Percentiles rank a stretch among this genome's conserved stretches.
Conservation (phyloP, 345 rosid species). For the Brassica cretica region DNA sequence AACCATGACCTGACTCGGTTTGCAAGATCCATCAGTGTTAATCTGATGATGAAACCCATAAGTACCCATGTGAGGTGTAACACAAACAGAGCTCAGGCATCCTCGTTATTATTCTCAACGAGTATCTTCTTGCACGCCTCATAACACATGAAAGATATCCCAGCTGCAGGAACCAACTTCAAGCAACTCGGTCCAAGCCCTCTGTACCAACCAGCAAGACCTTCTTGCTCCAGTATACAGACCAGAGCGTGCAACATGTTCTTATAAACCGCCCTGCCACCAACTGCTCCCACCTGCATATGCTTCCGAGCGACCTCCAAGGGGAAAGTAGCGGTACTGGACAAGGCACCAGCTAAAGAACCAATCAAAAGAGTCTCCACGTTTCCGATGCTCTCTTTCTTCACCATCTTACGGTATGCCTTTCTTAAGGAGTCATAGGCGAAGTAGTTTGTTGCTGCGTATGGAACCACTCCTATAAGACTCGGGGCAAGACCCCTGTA, state of each 20-base stretch:
- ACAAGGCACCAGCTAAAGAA: conserved; percentile 79
- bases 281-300: conserved; percentile 92
- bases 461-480: conserved; percentile 87
- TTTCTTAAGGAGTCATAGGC: conserved; percentile 86
- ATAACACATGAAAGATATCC: conserved; percentile 97
- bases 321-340: conserved; percentile 87
- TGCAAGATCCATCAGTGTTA: conserved; percentile 16
- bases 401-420: conserved; percentile 52
- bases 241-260: conserved; percentile 79
- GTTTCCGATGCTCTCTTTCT: conserved; percentile 80
- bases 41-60: conserved; percentile 26
- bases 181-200: conserved; percentile 92
- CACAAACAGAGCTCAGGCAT: conserved; percentile 34
- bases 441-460: conserved; percentile 86
- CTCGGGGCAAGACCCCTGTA: conserved; percentile 93
- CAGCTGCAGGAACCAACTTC: conserved; percentile 95
- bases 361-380: conserved; percentile 84
- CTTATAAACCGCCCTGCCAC: conserved; percentile 81
- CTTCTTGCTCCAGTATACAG: conserved; percentile 79
- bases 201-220: conserved; percentile 70
- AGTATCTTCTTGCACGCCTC: conserved; percentile 88
- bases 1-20: conserved; percentile 16
- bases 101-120: conserved; percentile 59
- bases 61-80: conserved; percentile 7
- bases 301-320: conserved; percentile 95